phyloP scores from a whole-genome alignment of 805 yeast species.

The Pichia cabralensis region DNA sequence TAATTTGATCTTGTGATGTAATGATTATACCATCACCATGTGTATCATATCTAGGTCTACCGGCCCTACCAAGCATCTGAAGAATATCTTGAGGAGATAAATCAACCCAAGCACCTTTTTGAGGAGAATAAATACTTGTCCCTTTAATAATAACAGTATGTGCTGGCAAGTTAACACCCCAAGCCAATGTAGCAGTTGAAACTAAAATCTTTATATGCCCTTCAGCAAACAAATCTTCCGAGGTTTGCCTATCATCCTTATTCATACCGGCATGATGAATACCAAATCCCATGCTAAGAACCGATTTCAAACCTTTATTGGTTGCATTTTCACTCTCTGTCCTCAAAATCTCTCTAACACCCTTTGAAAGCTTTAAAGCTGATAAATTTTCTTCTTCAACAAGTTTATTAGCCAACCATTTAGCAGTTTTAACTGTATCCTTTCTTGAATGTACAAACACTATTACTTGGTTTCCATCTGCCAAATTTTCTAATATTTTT shows the following conservation, averaged over 20 bases:
- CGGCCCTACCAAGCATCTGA: conserved; percentile 98
- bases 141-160: conserved; percentile 92
- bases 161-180: conserved; percentile 97
- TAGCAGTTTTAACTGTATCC: conserved; percentile 81
- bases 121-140: conserved; percentile 89
- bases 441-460: conserved; percentile 91
- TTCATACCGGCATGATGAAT: conserved; percentile 88
- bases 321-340: conserved; percentile 51
- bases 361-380: conserved; percentile 36
- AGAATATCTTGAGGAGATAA: conserved; percentile 90
- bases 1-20: conserved; percentile 76
- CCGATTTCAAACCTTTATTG: conserved; percentile 44
- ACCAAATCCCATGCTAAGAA: conserved; percentile 69
- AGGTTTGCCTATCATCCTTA: conserved; percentile 59
- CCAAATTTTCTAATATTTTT: conserved; percentile 53
- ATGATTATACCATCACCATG: conserved; percentile 92
- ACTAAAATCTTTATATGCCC: conserved; percentile 78
- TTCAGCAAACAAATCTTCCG: conserved; percentile 83
- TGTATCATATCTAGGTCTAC: conserved; percentile 88
- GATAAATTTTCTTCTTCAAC: conserved; percentile 43
- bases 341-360: conserved; percentile 51
- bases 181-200: conserved; percentile 88
- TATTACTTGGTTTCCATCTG: conserved; percentile 67
- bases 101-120: conserved; percentile 79
- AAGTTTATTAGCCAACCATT: conserved; percentile 55